Percentiles rank a stretch among this genome's conserved stretches.
phyloP scores from a whole-genome alignment of 225 moss, liverwort and hornwort species.

The Marchantia paleacea region DNA sequence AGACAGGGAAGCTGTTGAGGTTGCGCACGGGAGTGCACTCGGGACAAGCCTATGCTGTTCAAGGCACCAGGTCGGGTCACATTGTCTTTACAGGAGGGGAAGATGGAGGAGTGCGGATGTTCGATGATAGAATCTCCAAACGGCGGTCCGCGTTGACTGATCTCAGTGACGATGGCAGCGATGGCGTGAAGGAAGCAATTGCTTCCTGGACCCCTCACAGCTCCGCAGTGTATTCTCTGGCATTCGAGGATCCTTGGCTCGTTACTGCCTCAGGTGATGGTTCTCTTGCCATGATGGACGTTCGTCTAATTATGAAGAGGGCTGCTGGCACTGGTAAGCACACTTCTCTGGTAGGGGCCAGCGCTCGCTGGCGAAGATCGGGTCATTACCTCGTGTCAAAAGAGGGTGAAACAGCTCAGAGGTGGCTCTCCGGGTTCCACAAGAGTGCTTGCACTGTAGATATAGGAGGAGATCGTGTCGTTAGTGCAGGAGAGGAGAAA shows the following conservation, averaged over 20 bases:
- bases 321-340: conserved; percentile 54
- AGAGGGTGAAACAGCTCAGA: conserved; percentile 64
- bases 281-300: conserved; percentile 89
- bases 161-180: conserved; percentile 14
- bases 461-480: conserved; percentile 84
- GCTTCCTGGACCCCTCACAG: conserved; percentile 80
- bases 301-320: conserved; percentile 81
- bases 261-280: conserved; percentile 86
- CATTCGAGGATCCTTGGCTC: conserved; percentile 98
- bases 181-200: conserved; percentile 49
- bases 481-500: conserved; percentile 87
- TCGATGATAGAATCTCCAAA: conserved; percentile 67
- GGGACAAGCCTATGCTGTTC: conserved; percentile 89
- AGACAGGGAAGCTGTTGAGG: conserved; percentile 64
- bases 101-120: conserved; percentile 93
- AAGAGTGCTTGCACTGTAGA: conserved; percentile 84
- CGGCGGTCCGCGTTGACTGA: conserved; percentile 43
- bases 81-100: conserved; percentile 91
- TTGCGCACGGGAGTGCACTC: conserved; percentile 65
- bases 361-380: conserved; percentile 31
- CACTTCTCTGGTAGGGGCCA: conserved; percentile 23
- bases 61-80: conserved; percentile 81
- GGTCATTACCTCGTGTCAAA: conserved; percentile 52
- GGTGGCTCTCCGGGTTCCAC: conserved; percentile 70
- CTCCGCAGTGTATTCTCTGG: conserved; percentile 71